Base-by-base conservation (phyloP, 2,329 filamentous ascomycete species). In the Aschersonia sp. region DNA sequence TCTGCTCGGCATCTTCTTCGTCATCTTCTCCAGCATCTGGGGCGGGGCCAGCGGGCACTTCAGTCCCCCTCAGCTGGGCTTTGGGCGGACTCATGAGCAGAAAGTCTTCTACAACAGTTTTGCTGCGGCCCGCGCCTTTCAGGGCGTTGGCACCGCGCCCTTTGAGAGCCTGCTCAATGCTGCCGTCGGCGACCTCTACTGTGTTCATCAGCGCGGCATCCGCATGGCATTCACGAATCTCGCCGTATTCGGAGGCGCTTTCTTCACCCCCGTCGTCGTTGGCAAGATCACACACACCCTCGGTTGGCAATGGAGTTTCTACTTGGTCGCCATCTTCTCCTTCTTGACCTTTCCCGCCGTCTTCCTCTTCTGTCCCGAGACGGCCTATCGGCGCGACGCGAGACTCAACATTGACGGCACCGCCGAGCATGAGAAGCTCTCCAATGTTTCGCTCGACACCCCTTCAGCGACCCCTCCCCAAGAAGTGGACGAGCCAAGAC, bases 91-190 rank as follows among this genome's bases (percentile, higher is more conserved):
- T 1, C 47, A 41, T 5, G 29, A 43, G 12, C 45, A 50, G 32
- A 46, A 30, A 32, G 2, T 41, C 8, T 79, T 79, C 61, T 92
- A 94, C 62, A 70, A 66, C 12, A 86, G 79, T 57, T 70, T 95
- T 50, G 60, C 92, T 5, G 86, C 80, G 66, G 83, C 90, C 10
- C 74, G 90, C 10, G 76, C 94, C 46, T 77, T 94, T 48, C 90
- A 95, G 63, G 90, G 90, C 22, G 74, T 95, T 42, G 88, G 84
- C 0, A 73, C 88, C 14, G 88, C 88, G 7, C 89, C 90, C 0
- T 95, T 92, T 54, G 90, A 97, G 65, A 85, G 86, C 1, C 69
- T 95, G 30, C 83, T 95, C 49, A 95, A 94, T 63, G 87, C 87
- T 1, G 83, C 80, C 45, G 85, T 95, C 6, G 90, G 88, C 41